Base-by-base conservation (phyloP, 805 yeast species). In the Ogataea wickerhamii region DNA sequence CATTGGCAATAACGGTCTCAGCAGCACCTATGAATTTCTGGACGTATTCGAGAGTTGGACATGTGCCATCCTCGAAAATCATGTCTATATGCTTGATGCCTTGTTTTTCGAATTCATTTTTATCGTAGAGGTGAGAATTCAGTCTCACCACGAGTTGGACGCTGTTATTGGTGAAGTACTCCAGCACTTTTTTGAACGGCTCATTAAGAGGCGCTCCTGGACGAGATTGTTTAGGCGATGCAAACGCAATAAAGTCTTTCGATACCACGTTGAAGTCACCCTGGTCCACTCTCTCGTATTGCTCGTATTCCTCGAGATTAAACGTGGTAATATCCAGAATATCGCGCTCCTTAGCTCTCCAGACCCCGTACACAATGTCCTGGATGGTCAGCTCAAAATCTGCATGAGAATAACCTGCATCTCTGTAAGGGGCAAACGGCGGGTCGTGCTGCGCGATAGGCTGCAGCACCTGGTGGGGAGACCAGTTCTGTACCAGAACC, bases 61-160 rank as follows among this genome's bases (percentile, higher is more conserved):
- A 93, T 2, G 98, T 88, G 21, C 98, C 98, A 61, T 93, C 98
- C 52, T 93, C 98, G 61, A 93, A 93, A 29, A 91, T 85, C 88
- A 93, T 84, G 61, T 93, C 98, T 14, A 91, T 70, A 61, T 93
- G 98, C 53, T 83, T 81, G 48, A 93, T 87, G 3, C 85, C 88
- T 38, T 85, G 68, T 47, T 79, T 80, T 47, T 83, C 86, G 58
- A 93, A 93, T 58, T 89, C 95, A 22, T 67, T 68, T 38, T 83
- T 80, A 55, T 91, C 93, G 66, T 93, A 93, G 32, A 93, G 70
- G 52, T 87, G 96, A 1, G 96, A 87, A 61, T 93, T 93, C 41
- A 93, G 73, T 55, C 98, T 76, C 18, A 93, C 96, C 11, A 93
- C 97, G 48, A 91, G 68, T 58, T 84, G 83, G 25, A 93, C 97